Conservation (phyloP, 2,329 filamentous ascomycete genomes). For the Thermoascus crustaceus region DNA sequence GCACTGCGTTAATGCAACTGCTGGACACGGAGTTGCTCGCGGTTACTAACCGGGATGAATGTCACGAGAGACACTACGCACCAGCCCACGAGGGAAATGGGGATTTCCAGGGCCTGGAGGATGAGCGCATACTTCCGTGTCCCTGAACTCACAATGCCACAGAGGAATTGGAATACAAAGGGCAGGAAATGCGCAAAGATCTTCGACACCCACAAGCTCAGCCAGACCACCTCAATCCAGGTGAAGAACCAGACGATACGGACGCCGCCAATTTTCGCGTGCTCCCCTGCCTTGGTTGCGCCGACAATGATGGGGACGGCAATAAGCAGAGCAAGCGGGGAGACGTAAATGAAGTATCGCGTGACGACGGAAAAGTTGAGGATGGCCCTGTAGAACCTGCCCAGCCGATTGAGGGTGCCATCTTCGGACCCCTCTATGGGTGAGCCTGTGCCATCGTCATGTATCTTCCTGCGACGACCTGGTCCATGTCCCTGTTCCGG, state of each 20-base stretch:
- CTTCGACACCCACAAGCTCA: conserved; percentile 56
- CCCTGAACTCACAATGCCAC: conserved; percentile 56
- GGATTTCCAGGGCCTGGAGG: conserved; percentile 50
- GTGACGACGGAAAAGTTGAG: conserved; percentile 56
- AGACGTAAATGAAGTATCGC: conserved; percentile 55
- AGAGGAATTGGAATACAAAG: conserved; percentile 51
- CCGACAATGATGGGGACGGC: conserved; percentile 57
- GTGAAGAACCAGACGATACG: conserved; percentile 54
- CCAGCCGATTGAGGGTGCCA: conserved; percentile 51
- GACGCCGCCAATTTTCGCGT: conserved; percentile 48
- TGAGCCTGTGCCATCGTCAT: conserved; percentile 21
- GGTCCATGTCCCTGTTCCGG: conserved; percentile 11
- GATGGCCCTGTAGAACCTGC: conserved; percentile 52
- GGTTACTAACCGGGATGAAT: conserved; percentile 43
- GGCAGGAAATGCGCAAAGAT: conserved; percentile 52
- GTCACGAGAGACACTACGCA: conserved; percentile 51
- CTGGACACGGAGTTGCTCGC: neutral
- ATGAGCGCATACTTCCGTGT: conserved; percentile 57
- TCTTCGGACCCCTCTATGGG: conserved; percentile 39
- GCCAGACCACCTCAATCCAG: conserved; percentile 59
- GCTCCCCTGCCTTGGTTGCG: conserved; percentile 38
- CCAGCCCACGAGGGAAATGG: conserved; percentile 54
- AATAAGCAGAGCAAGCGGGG: conserved; percentile 49
- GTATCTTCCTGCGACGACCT: conserved; percentile 27
- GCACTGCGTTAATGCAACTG: conserved; percentile 5